Percentiles rank a stretch among this genome's conserved stretches.
phyloP scores from a whole-genome alignment of 192 early-diverging fungal genomes.

The Gonapodya sp. region DNA sequence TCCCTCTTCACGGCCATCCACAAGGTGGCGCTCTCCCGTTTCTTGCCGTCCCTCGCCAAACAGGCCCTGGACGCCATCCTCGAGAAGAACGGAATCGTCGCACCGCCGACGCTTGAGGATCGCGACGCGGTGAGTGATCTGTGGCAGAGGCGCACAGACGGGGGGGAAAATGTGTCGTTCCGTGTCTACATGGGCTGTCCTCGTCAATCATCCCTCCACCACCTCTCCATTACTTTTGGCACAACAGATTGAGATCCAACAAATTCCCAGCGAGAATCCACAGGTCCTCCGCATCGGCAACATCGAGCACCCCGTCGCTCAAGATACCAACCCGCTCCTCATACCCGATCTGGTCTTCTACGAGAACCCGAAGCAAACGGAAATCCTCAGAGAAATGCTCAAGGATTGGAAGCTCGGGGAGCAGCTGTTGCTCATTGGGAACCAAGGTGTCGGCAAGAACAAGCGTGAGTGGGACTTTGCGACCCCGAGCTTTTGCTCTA shows the following conservation, averaged over 20 bases:
- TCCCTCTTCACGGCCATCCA: constrained; percentile 51
- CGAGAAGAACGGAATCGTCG: constrained; percentile 36
- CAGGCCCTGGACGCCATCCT: constrained; percentile 55
- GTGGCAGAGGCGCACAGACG: too few relatives aligned
- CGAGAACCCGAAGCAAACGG: constrained; percentile 64
- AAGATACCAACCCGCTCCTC: constrained; percentile 49
- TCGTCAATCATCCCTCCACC: too few relatives aligned
- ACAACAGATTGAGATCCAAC: constrained; percentile 43
- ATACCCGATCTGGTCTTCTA: constrained; percentile 58
- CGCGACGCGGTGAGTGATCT: constrained; percentile 13
- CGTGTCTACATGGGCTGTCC: too few relatives aligned
- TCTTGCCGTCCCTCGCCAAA: constrained; percentile 57
- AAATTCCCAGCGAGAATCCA: constrained; percentile 31
- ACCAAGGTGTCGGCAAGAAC: constrained; percentile 61
- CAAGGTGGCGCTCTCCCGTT: constrained; percentile 56
- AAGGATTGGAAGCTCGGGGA: constrained; percentile 72
- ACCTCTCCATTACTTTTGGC: too few relatives aligned
- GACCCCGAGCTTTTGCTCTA: background rate
- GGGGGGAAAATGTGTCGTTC: too few relatives aligned
- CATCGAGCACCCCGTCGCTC: constrained; percentile 33
- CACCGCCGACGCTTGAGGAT: constrained; percentile 6
- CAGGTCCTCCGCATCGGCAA: constrained; percentile 40
- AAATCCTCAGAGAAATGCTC: constrained; percentile 63
- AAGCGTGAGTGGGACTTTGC: constrained; percentile 11
- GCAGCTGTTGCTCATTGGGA: constrained; percentile 71